phyloP scores from a whole-genome alignment of 2,329 filamentous ascomycete genomes.

The Hysterium pulicare region DNA sequence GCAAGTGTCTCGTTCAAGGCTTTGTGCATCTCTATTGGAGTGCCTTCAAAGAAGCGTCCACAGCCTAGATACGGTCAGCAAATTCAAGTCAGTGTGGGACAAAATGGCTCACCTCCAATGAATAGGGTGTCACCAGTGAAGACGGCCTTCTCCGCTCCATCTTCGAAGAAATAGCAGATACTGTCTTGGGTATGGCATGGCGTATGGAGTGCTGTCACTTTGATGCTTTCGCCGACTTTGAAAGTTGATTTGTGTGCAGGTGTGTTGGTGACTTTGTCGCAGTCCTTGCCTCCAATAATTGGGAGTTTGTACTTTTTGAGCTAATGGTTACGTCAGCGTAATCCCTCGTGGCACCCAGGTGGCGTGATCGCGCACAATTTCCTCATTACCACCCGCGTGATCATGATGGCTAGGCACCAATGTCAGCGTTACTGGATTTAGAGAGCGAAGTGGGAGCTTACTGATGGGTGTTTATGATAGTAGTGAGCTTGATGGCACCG shows the following conservation, averaged over 20 bases:
- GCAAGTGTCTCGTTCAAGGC: conserved; percentile 84
- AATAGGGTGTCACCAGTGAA: conserved; percentile 98
- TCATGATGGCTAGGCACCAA: conserved; percentile 73
- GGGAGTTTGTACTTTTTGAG: conserved; percentile 62
- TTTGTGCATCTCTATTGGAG: conserved; percentile 78
- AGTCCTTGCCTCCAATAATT: conserved; percentile 86
- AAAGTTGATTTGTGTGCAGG: conserved; percentile 74
- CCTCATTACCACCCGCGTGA: conserved; percentile 86
- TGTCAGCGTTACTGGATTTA: not conserved
- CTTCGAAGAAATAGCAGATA: conserved; percentile 91
- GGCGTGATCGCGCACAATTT: conserved; percentile 55
- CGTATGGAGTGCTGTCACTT: conserved; percentile 84
- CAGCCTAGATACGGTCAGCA: conserved; percentile 58
- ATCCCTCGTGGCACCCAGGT: not conserved
- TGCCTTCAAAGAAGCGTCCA: conserved; percentile 94
- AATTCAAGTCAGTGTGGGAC: not conserved
- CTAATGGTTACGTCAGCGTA: conserved; percentile 31
- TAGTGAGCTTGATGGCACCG: conserved; percentile 75
- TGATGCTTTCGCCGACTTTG: conserved; percentile 74
- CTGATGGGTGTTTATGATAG: conserved; percentile 97
- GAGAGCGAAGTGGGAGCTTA: conserved; percentile 46
- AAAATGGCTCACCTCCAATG: conserved; percentile 64
- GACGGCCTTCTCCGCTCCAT: conserved; percentile 71
- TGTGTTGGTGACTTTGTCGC: conserved; percentile 72
- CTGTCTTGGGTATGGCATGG: conserved; percentile 98